Evolutionary conservation across 179 eudicot species (phyloP).

Genomic region (Silene vulgaris): DNA sequence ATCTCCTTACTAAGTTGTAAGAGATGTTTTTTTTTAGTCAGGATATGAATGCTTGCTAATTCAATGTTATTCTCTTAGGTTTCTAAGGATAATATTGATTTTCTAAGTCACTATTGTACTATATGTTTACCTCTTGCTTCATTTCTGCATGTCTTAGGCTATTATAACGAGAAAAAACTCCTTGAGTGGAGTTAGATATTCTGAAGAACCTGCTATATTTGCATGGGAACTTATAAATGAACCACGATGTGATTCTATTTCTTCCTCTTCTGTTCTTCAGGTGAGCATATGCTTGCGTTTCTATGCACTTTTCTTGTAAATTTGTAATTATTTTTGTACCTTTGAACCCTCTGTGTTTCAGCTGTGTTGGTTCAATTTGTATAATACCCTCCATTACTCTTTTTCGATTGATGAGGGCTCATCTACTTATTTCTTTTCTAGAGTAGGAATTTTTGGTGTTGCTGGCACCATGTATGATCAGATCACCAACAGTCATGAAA

Average conservation of each 20-base stretch:
- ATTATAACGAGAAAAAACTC: constrained; percentile 51
- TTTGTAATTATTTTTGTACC: too few species aligned
- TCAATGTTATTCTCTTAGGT: too few species aligned
- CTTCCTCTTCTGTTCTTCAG: constrained; percentile 45
- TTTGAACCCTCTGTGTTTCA: neutral
- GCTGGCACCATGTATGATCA: neutral
- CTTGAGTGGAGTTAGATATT: constrained; percentile 43
- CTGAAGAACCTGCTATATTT: constrained; percentile 58
- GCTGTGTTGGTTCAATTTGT: too few species aligned
- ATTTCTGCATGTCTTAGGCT: constrained; percentile 30
- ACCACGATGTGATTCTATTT: constrained; percentile 49
- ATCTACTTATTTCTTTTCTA: neutral
- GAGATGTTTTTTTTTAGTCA: neutral
- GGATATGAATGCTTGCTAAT: neutral
- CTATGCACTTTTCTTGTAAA: neutral
- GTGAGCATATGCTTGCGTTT: constrained; percentile 25
- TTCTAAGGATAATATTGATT: neutral
- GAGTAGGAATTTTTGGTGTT: neutral
- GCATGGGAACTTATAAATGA: constrained; percentile 69
- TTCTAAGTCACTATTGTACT: neutral
- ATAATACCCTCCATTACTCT: neutral
- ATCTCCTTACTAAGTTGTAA: constrained; percentile 9
- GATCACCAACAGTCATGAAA: neutral
- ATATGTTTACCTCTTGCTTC: constrained; percentile 12
- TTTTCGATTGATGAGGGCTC: neutral